Percentiles rank a stretch among this genome's conserved stretches.
phyloP scores from a whole-genome alignment of 495 filamentous ascomycete genomes.

The Evansstolkia leycettana region DNA sequence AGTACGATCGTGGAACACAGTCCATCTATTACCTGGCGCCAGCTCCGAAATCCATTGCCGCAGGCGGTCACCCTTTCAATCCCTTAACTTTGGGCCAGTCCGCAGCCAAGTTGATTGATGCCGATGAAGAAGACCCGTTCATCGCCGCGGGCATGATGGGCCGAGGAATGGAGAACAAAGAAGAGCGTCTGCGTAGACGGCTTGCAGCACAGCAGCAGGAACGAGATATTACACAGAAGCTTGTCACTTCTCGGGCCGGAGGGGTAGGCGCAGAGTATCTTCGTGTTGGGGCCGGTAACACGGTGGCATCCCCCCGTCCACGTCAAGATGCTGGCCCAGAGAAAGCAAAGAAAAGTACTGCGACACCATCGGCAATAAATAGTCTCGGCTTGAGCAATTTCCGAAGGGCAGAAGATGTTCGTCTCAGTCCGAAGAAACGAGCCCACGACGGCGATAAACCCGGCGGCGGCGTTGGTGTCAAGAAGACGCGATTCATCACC shows the following conservation, averaged over 20 bases:
- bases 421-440: conserved; percentile 59
- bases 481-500: conserved; percentile 77
- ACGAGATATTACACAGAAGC: conserved; percentile 60
- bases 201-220: conserved; percentile 67
- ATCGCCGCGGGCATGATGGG: conserved; percentile 35
- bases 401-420: conserved; percentile 36
- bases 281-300: conserved; percentile 25
- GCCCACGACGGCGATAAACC: conserved; percentile 21
- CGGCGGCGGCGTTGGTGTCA: conserved; percentile 28
- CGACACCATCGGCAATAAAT: not conserved
- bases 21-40: conserved; percentile 47
- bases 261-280: conserved; percentile 72
- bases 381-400: conserved; percentile 17
- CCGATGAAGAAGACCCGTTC: conserved; percentile 47
- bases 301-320: conserved; percentile 1
- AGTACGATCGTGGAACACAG: conserved; percentile 48
- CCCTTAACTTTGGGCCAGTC: conserved; percentile 24
- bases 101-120: conserved; percentile 57
- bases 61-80: conserved; percentile 10
- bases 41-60: conserved; percentile 17
- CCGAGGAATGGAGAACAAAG: conserved; percentile 39
- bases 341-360: not conserved
- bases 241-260: conserved; percentile 46
- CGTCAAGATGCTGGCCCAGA: not conserved
- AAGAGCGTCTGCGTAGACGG: conserved; percentile 55